Percentiles rank a stretch among this genome's conserved stretches.
Evolutionary conservation across 768 basidiomycete genomes (phyloP).

Genomic region (Heimioporus sp.): DNA sequence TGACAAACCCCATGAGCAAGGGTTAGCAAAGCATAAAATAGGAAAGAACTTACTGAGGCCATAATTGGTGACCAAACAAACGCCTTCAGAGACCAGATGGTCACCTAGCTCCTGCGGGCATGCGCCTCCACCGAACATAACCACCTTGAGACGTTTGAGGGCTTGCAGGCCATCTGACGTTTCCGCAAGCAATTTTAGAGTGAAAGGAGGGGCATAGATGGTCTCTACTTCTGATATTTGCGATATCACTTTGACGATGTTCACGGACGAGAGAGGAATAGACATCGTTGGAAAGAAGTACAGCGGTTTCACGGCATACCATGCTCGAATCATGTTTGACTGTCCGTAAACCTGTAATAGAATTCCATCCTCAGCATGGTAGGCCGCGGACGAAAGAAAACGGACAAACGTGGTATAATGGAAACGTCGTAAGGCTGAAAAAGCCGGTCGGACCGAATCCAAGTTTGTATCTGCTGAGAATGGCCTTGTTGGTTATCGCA

Average conservation of each 20-base stretch:
- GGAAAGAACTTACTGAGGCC: conserved; percentile 41
- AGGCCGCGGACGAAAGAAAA: background rate
- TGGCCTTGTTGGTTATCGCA: conserved; percentile 34
- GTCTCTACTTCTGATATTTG: conserved; percentile 22
- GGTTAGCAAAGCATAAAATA: no score
- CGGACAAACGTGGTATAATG: conserved; percentile 32
- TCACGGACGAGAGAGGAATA: conserved; percentile 45
- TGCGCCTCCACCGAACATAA: conserved; percentile 51
- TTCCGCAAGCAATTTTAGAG: conserved; percentile 30
- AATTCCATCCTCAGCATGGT: background rate
- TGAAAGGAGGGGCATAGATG: no score
- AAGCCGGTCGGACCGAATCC: conserved; percentile 22
- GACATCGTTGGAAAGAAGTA: conserved; percentile 42
- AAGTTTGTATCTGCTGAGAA: conserved; percentile 35
- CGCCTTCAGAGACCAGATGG: conserved; percentile 44
- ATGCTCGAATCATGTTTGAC: conserved; percentile 37
- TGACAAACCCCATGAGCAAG: background rate
- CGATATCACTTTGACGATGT: conserved; percentile 39
- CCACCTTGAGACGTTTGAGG: conserved; percentile 44
- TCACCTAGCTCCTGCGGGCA: conserved; percentile 55
- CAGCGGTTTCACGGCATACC: conserved; percentile 41
- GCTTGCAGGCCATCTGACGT: conserved; percentile 41
- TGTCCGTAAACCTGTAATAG: conserved; percentile 22
- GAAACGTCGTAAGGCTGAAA: conserved; percentile 19
- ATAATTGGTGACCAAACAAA: conserved; percentile 48